These are phyloP conservation scores for Globisporangium okanoganense DNA, from an alignment of 352 stramenopile genomes.

Conservation along the genomic window DNA sequence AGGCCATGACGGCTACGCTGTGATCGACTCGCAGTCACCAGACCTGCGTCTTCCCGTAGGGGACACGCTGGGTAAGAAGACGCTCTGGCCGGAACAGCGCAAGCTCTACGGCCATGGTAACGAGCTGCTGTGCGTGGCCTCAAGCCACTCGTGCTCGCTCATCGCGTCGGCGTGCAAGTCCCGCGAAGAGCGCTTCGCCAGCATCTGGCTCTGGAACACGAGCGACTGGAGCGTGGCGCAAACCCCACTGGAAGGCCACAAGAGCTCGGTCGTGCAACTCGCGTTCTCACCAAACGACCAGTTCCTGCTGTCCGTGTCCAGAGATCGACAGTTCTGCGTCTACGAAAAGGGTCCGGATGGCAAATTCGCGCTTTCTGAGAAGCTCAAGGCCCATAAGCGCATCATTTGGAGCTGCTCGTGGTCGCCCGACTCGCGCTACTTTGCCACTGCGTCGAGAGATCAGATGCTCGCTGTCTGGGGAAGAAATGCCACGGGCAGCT, in stretches of 20 bases:
- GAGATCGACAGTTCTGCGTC: conserved; percentile 69
- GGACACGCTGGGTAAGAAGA: conserved; percentile 55
- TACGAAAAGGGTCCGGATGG: conserved; percentile 27
- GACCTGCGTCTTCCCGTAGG: conserved; percentile 46
- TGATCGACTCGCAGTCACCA: conserved; percentile 7
- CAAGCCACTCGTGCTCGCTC: conserved; percentile 43
- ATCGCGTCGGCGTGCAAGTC: conserved; percentile 73
- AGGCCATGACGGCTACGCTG: conserved; percentile 21
- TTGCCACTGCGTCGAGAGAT: conserved; percentile 62
- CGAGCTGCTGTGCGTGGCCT: conserved; percentile 66
- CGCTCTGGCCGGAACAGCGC: conserved; percentile 68
- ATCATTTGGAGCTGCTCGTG: conserved; percentile 83
- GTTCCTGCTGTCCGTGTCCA: conserved; percentile 63
- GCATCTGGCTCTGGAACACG: conserved; percentile 65
- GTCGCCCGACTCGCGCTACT: conserved; percentile 50
- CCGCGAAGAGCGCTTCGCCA: conserved; percentile 61
- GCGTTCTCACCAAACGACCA: conserved; percentile 65
- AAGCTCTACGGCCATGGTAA: conserved; percentile 83
- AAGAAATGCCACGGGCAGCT: conserved; percentile 14
- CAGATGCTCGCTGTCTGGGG: conserved; percentile 62
- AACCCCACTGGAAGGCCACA: conserved; percentile 53
- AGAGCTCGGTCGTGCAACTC: conserved; percentile 76
- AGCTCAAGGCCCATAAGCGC: conserved; percentile 64
- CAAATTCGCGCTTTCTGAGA: conserved; percentile 37
- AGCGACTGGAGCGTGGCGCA: conserved; percentile 44